Evolutionary conservation across 345 rosid species (phyloP), one percentile per base, ranked within the genome.

Genomic region (Combretum micranthum): DNA sequence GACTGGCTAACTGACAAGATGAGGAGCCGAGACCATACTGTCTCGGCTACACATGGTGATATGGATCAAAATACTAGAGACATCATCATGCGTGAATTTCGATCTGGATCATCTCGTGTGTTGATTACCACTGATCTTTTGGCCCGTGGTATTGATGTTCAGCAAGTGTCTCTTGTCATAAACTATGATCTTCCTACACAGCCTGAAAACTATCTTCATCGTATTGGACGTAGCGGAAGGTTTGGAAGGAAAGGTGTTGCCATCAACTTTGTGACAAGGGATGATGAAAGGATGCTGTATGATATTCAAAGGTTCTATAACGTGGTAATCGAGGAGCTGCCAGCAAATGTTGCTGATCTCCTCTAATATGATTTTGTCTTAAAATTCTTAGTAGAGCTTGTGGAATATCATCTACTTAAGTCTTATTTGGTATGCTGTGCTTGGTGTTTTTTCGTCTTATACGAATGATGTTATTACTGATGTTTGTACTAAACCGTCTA

Each of bases 171-270:
- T 7, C 80, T 83, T 14, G 94, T 83, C 1, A 86, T 86, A 67
- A 86, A 83, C 69, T 81, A 59, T 55, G 88, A 83, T 18, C 76
- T 86, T 14, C 90, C 86, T 0, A 86, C 88, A 3, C 88, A 81
- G 69, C 95, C 86, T 0, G 88, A 83, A 74, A 86, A 83, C 53
- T 86, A 81, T 52, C 90, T 83, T 3, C 88, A 86, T 63, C 83
- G 86, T 44, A 84, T 86, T 32, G 86, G 88, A 45, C 79, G 83
- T 56, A 77, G 95, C 69, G 95, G 90, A 58, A 74, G 86, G 42
- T 84, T 86, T n/a, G 88, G 95, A 56, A 81, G 90, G 56, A 83
- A 83, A 60, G 88, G 88, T 63, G 90, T 83, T 47, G 88, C 90
- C 11, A 83, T 83, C 50, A 83, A 80, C 42, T 83, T 83, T 44